Evolutionary conservation across 2,329 filamentous ascomycete genomes (phyloP), one percentile per base, ranked within the genome.

Genomic region (Colletotrichum endophyticum): DNA sequence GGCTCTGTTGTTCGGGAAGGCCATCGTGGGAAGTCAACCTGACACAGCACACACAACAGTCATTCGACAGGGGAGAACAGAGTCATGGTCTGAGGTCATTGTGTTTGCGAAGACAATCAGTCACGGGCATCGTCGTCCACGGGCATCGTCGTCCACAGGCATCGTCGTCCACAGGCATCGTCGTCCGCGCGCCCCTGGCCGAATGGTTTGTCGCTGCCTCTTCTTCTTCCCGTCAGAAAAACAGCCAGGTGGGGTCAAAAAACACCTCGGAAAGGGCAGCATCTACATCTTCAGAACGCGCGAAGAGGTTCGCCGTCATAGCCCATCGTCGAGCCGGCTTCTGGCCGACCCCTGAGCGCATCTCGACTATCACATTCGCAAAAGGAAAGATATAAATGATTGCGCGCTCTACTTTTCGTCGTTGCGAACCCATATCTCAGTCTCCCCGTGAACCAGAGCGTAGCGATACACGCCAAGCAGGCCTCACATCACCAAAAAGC

Each of bases 181-280:
- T 53, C n/a, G 11, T 13, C 11, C 44, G 2, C 44, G n/a, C 44
- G n/a, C 44, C 44, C 44, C 44, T 22, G n/a, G 13, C 11, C 44
- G 3, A 22, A 22, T 0, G 0, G 2, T 13, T 3, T 3, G 44
- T 25, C 12, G 44, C n/a, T 22, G 4, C 11, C 44, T 22, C n/a
- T 13, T 22, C n/a, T 53, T 25, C 44, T 53, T 13, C 12, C 12
- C 6, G 1, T 22, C 12, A 53, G n/a, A 0, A 53, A 53, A 53
- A 22, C 11, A 53, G n/a, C 0, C n/a, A 22, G n/a, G 13, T 25
- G 44, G 8, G 7, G 11, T 53, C 12, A 4, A 53, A 13, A 8
- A 1, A 11, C 3, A 3, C 8, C 0, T 49, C 19, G 2, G 6
- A n/a, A n/a, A 11, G 0, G 3, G 1, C 39, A 49, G 19, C 9